phyloP scores from a whole-genome alignment of 306 rosid genomes.

The Clitoria ternatea region DNA sequence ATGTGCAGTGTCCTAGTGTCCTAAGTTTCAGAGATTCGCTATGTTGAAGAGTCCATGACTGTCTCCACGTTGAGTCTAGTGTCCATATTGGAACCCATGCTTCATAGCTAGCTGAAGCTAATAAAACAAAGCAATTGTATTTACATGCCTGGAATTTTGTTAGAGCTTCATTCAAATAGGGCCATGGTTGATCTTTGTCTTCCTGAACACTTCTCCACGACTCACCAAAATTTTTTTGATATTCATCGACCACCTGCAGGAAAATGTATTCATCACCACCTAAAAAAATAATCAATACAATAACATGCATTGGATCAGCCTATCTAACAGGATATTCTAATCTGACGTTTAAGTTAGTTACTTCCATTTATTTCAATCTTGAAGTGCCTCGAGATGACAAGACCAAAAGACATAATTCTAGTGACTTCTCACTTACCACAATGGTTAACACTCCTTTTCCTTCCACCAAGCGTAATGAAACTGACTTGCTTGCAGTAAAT shows the following conservation, averaged over 20 bases:
- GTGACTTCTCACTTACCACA: background rate
- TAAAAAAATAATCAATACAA: conserved; percentile 5
- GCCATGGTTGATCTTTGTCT: conserved; percentile 74
- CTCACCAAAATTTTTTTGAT: conserved; percentile 73
- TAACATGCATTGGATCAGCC: background rate
- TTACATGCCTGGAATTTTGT: conserved; percentile 67
- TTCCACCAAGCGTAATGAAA: background rate
- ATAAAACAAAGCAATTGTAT: background rate
- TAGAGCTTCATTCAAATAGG: conserved; percentile 81
- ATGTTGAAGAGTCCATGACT: too few relatives aligned
- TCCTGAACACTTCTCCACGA: conserved; percentile 68
- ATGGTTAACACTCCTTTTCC: background rate
- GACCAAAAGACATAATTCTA: background rate
- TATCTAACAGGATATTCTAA: conserved; percentile 1
- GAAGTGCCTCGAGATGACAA: background rate
- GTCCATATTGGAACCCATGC: too few relatives aligned
- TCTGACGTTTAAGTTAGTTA: background rate
- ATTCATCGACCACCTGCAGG: conserved; percentile 80
- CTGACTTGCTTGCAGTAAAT: background rate
- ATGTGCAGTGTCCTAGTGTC: too few relatives aligned
- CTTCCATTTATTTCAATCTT: background rate
- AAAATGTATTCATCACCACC: conserved; percentile 3
- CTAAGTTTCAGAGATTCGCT: too few relatives aligned
- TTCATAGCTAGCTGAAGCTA: conserved; percentile 6
- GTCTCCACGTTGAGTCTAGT: too few relatives aligned